Evolutionary conservation across 2,329 filamentous ascomycete genomes (phyloP), one percentile per base, ranked within the genome.

Genomic region (Bipolaris victoriae): DNA sequence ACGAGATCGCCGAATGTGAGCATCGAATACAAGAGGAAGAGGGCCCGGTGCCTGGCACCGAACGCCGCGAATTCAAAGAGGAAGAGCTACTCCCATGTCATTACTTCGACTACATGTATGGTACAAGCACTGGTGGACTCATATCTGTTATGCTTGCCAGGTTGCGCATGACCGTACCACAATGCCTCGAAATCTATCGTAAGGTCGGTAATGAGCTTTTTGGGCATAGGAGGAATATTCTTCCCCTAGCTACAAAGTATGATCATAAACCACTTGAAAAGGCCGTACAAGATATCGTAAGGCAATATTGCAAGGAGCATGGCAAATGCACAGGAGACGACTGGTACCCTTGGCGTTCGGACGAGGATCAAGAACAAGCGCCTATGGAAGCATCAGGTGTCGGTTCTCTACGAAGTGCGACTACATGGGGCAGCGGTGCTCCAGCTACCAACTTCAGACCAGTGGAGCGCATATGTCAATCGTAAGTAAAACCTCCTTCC

Each of bases 21-120:
- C 65, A 70, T 52, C 73, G 70, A 49, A 47, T 81, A 29, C 76
- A 80, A 53, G 67, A 72, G 31, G 72, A 78, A 88, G 72, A 76
- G 41, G 71, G 74, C 5, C 73, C 73, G 3, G 69, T 76, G 3
- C 44, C 60, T 7, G 69, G 62, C 29, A 70, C 64, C 46, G 49
- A 53, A 49, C 68, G 66, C 29, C 58, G 48, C 46, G 69, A 69
- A 3, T 77, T 77, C 55, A 68, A 73, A 46, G 77, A 80, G 58
- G 72, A 79, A 45, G 76, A 80, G 43, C 73, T 82, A 1, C 67
- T 81, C 10, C 81, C 81, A 55, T 82, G 80, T 56, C 79, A 83
- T 59, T 83, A 83, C 66, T 83, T 83, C 67, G 81, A 84, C 60
- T 80, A 81, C 69, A 82, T 83, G 74, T 82, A 81, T 52, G 81